A percentile compares a stretch with the other conserved stretches of the same genome.
phyloP scores from a whole-genome alignment of 495 filamentous ascomycete genomes.

The Aspergillus leporis region DNA sequence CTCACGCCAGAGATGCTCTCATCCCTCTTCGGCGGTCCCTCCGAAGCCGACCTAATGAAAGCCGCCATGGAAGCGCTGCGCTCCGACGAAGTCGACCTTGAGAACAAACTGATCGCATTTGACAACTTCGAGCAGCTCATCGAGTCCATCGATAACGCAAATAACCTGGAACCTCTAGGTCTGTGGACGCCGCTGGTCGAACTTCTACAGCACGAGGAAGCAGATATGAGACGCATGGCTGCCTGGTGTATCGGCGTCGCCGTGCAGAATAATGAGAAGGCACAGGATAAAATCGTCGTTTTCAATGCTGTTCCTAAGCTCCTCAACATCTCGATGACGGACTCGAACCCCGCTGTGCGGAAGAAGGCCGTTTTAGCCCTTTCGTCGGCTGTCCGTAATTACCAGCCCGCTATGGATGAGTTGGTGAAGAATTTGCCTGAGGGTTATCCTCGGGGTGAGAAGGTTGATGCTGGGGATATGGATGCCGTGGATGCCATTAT shows the following conservation, averaged over 20 bases:
- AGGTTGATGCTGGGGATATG: constrained; percentile 80
- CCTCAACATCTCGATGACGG: constrained; percentile 61
- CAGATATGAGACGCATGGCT: constrained; percentile 73
- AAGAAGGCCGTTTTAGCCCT: constrained; percentile 87
- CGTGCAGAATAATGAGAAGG: constrained; percentile 89
- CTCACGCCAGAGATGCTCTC: constrained; percentile 68
- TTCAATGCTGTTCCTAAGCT: constrained; percentile 70
- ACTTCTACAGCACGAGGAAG: constrained; percentile 65
- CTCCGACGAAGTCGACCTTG: constrained; percentile 61
- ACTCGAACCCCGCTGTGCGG: constrained; percentile 63
- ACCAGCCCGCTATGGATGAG: constrained; percentile 70
- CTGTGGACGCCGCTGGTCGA: constrained; percentile 79
- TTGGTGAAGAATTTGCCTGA: constrained; percentile 62
- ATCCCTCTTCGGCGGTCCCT: constrained; percentile 75
- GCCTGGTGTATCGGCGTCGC: constrained; percentile 93
- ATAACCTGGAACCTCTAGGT: constrained; percentile 75
- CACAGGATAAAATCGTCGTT: constrained; percentile 75
- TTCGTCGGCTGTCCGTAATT: constrained; percentile 81
- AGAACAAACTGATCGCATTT: constrained; percentile 83
- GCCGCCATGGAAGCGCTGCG: constrained; percentile 73
- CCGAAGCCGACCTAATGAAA: constrained; percentile 88
- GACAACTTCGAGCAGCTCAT: constrained; percentile 96
- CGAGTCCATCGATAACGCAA: constrained; percentile 92
- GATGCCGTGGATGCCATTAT: constrained; percentile 76
- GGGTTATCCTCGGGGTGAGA: constrained; percentile 55